A percentile compares a stretch with the other conserved stretches of the same genome.
phyloP scores from a whole-genome alignment of 257 asterid genomes.

The Salvia hispanica region DNA sequence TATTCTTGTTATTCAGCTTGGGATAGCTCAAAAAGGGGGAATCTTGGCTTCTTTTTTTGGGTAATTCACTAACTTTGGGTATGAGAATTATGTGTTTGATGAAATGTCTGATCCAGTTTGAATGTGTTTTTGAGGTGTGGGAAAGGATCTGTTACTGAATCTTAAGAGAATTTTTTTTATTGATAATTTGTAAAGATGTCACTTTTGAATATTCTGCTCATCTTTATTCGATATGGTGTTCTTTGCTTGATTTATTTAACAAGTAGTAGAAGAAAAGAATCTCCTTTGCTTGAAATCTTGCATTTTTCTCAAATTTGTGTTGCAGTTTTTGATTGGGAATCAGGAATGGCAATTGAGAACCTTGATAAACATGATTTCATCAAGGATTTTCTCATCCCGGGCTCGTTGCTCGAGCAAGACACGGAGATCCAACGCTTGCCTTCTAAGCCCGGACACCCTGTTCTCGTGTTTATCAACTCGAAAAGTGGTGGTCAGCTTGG shows the following conservation, averaged over 20 bases:
- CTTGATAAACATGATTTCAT: constrained; percentile 38
- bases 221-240: not conserved
- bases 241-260: constrained; percentile 7
- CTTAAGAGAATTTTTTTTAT: not conserved
- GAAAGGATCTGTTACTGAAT: not conserved
- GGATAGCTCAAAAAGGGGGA: not conserved
- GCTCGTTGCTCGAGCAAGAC: constrained; percentile 51
- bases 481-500: constrained; percentile 97
- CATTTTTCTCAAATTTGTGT: constrained; percentile 13
- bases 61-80: constrained; percentile 22
- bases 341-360: constrained; percentile 40
- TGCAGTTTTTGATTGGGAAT: constrained; percentile 37
- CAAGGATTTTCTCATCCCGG: constrained; percentile 61
- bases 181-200: not conserved
- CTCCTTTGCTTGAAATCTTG: not conserved
- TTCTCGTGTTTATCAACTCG: constrained; percentile 84
- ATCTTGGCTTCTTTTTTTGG: not conserved
- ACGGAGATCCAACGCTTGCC: constrained; percentile 31
- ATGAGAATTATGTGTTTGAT: constrained; percentile 30
- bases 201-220: constrained; percentile 1
- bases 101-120: constrained; percentile 15
- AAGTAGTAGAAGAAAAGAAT: not conserved
- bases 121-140: constrained; percentile 3
- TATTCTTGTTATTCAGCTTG: constrained; percentile 21
- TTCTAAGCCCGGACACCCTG: constrained; percentile 67